These are phyloP conservation scores for Yarrowia keelungensis DNA, from an alignment of 805 yeast species.

Conservation along the genomic window DNA sequence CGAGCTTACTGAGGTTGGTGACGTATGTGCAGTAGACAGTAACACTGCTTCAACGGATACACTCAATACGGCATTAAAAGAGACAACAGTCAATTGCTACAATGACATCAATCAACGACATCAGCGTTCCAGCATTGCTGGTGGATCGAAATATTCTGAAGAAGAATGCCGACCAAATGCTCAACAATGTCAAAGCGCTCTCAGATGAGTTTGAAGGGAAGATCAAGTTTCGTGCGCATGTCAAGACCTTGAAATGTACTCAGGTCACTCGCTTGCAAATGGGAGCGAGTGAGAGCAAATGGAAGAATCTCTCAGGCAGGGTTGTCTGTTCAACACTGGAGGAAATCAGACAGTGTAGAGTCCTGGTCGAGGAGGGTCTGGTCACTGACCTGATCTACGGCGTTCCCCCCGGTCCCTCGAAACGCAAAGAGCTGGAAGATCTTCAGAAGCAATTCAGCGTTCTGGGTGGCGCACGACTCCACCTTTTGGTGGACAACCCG, in stretches of 20 bases:
- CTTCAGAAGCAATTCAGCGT: slow-evolving; percentile 53
- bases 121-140: slow-evolving; percentile 31
- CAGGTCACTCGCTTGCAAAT: slow-evolving; percentile 66
- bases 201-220: slow-evolving; percentile 38
- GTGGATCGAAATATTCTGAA: neutral
- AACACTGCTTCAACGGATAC: neutral
- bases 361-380: slow-evolving; percentile 52
- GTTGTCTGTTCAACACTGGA: slow-evolving; percentile 72
- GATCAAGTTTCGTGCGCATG: slow-evolving; percentile 68
- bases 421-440: slow-evolving; percentile 52
- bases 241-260: slow-evolving; percentile 74
- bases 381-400: slow-evolving; percentile 63
- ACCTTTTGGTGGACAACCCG: slow-evolving; percentile 66
- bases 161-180: slow-evolving; percentile 19
- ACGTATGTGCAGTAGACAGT: neutral
- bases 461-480: slow-evolving; percentile 40
- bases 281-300: slow-evolving; percentile 46
- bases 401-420: slow-evolving; percentile 62
- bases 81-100: neutral
- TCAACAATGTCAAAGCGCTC: neutral
- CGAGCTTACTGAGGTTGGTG: too few species aligned
- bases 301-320: slow-evolving; percentile 43
- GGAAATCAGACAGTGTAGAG: slow-evolving; percentile 65
- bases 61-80: too few species aligned
- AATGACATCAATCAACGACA: slow-evolving; percentile 20